Evolutionary conservation across 1,284 basidiomycete species (phyloP).

Genomic region (Spongispora temasekensis): DNA sequence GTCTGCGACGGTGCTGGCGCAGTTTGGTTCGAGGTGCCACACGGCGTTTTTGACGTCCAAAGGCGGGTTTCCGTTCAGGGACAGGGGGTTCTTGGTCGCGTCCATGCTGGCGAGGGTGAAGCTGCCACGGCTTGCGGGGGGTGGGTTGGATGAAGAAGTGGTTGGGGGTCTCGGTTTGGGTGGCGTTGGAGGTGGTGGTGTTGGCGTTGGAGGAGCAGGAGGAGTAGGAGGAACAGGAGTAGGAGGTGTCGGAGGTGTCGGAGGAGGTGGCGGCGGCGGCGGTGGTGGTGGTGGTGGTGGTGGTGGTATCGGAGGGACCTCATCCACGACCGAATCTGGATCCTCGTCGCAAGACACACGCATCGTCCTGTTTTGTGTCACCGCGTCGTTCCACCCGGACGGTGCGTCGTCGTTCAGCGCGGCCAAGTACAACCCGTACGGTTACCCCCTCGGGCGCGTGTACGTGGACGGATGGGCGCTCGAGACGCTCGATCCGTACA

Average conservation of each 20-base stretch:
- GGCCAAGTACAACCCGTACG: constrained; percentile 77
- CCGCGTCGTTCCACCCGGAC: constrained; percentile 72
- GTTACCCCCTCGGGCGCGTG: constrained; percentile 77
- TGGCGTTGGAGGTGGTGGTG: no score
- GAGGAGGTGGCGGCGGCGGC: no score
- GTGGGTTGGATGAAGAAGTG: constrained; percentile 28
- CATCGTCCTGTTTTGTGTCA: constrained; percentile 73
- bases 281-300: no score
- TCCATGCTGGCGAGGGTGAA: constrained; percentile 70
- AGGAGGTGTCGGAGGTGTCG: no score
- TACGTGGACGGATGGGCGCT: constrained; percentile 96
- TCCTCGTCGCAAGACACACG: constrained; percentile 34
- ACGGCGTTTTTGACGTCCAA: constrained; percentile 72
- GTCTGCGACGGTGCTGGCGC: constrained; percentile 69
- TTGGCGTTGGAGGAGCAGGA: no score
- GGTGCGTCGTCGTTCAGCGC: constrained; percentile 58
- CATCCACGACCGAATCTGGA: constrained; percentile 28
- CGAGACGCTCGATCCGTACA: constrained; percentile 97
- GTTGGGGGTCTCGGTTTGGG: constrained; percentile 18
- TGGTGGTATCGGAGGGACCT: no score
- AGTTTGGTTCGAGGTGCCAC: constrained; percentile 77
- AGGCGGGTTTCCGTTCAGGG: constrained; percentile 88
- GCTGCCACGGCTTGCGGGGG: constrained; percentile 36
- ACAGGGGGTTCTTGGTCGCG: constrained; percentile 84
- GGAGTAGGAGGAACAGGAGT: no score